These are phyloP conservation scores for Sugiyamaella smithiae DNA, from an alignment of 805 yeast genomes.

Conservation along the genomic window DNA sequence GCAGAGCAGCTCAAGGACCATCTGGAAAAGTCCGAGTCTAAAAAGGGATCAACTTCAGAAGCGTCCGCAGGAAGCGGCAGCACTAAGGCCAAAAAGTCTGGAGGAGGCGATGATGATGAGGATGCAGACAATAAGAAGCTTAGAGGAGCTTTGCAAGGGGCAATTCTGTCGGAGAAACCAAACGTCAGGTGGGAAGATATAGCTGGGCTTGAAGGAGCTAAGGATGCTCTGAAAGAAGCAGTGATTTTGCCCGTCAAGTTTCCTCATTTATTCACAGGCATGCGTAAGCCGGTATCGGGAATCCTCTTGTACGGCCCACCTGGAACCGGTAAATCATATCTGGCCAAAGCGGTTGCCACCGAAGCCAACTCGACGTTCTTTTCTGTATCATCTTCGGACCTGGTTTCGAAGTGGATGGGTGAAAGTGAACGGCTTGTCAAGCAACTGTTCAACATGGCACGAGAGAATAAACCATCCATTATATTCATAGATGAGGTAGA, in stretches of 20 bases:
- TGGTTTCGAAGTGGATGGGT: slow-evolving; percentile 99
- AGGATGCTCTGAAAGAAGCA: slow-evolving; percentile 95
- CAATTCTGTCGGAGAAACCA: slow-evolving; percentile 88
- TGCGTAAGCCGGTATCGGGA: slow-evolving; percentile 89
- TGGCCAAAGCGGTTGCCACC: slow-evolving; percentile 98
- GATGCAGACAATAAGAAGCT: slow-evolving; percentile 84
- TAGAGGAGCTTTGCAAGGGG: slow-evolving; percentile 87
- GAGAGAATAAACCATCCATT: slow-evolving; percentile 93
- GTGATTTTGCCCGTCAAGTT: slow-evolving; percentile 94
- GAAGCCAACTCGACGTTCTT: slow-evolving; percentile 97
- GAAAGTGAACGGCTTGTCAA: slow-evolving; percentile 95
- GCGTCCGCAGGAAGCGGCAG: slow-evolving; percentile 60
- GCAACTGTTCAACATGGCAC: slow-evolving; percentile 91
- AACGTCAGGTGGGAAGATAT: slow-evolving; percentile 92
- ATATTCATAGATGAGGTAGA: slow-evolving; percentile 98
- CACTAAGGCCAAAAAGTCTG: slow-evolving; percentile 46
- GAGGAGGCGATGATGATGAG: slow-evolving; percentile 56
- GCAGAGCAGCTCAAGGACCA: slow-evolving; percentile 94
- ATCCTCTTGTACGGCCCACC: slow-evolving; percentile 90
- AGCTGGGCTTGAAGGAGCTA: slow-evolving; percentile 93
- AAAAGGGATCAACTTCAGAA: slow-evolving; percentile 48
- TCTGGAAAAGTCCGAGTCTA: slow-evolving; percentile 57
- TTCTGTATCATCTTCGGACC: slow-evolving; percentile 92
- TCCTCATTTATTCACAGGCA: slow-evolving; percentile 93
- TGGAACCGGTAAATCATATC: slow-evolving; percentile 95